Conservation (phyloP, 805 yeast genomes). For the Osmozyma mogii region DNA sequence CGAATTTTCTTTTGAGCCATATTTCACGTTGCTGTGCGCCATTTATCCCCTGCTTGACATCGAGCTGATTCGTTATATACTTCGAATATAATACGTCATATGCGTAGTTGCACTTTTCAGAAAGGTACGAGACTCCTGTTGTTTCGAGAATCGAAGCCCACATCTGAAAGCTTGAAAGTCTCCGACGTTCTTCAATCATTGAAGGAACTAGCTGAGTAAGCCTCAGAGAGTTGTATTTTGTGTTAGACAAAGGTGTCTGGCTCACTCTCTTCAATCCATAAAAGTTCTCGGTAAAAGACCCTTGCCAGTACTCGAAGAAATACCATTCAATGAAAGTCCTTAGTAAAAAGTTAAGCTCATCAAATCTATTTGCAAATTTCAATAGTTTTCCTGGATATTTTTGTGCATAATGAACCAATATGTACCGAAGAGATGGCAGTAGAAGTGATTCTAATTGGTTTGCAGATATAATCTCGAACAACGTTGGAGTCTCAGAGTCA, state of each 20-base stretch:
- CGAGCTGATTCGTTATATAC: constrained; percentile 41
- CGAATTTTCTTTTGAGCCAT: constrained; percentile 33
- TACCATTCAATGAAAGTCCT: constrained; percentile 64
- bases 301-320: constrained; percentile 66
- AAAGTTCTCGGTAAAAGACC: constrained; percentile 85
- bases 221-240: constrained; percentile 22
- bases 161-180: constrained; percentile 48
- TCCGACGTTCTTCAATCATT: constrained; percentile 42
- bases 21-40: constrained; percentile 21
- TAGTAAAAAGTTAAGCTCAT: constrained; percentile 59
- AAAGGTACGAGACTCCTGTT: constrained; percentile 60
- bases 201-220: constrained; percentile 31
- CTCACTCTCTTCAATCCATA: constrained; percentile 74
- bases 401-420: constrained; percentile 74
- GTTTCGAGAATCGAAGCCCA: constrained; percentile 48
- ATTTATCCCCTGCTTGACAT: constrained; percentile 7
- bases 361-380: constrained; percentile 57
- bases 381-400: constrained; percentile 66
- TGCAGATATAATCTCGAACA: constrained; percentile 82
- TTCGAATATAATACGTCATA: constrained; percentile 60
- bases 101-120: constrained; percentile 56
- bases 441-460: constrained; percentile 68
- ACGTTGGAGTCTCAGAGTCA: constrained; percentile 72
- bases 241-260: constrained; percentile 24
- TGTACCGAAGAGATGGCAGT: constrained; percentile 75